phyloP scores from a whole-genome alignment of 108 stramenopile species.

The Mayamaea pseudoterrestris region DNA sequence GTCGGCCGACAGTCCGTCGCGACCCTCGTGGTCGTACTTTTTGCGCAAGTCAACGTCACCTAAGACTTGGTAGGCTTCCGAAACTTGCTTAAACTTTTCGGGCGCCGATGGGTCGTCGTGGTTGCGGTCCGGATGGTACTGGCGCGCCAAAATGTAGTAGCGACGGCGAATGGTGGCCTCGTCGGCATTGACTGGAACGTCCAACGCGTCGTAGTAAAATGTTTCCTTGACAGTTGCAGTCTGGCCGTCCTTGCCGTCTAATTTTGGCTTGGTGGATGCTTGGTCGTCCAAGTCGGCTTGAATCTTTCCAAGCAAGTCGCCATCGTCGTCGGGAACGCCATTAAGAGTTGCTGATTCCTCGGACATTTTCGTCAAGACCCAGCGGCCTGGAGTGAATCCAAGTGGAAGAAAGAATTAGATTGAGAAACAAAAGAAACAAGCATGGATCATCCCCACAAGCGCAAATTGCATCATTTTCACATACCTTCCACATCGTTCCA shows the following conservation, averaged over 20 bases:
- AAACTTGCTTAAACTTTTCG: slow-evolving; percentile 31
- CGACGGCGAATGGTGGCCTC: slow-evolving; percentile 30
- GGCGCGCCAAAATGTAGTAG: slow-evolving; percentile 37
- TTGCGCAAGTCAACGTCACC: slow-evolving; percentile 26
- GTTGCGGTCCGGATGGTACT: slow-evolving; percentile 38
- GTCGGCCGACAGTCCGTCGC: slow-evolving; percentile 29
- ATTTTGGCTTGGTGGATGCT: not conserved
- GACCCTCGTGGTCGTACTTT: slow-evolving; percentile 33
- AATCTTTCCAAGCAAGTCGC: slow-evolving; percentile 5
- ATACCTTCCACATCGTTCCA: slow-evolving; percentile 65
- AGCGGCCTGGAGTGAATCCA: no score
- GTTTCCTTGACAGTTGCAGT: slow-evolving; percentile 2
- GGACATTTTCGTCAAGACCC: slow-evolving; percentile 7
- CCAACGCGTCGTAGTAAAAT: slow-evolving; percentile 38
- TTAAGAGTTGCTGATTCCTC: slow-evolving; percentile 7
- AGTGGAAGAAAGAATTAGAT: no score
- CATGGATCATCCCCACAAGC: no score
- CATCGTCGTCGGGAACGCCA: slow-evolving; percentile 6
- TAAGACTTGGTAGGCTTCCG: slow-evolving; percentile 41
- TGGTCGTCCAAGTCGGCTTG: not conserved
- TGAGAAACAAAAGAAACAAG: no score
- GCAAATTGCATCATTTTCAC: no score
- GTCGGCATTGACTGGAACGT: slow-evolving; percentile 42
- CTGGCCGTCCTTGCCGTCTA: slow-evolving; percentile 2
- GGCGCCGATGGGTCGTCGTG: slow-evolving; percentile 7